Conservation (phyloP, 2,329 filamentous ascomycete species). For the Furcasterigmium furcatum region DNA sequence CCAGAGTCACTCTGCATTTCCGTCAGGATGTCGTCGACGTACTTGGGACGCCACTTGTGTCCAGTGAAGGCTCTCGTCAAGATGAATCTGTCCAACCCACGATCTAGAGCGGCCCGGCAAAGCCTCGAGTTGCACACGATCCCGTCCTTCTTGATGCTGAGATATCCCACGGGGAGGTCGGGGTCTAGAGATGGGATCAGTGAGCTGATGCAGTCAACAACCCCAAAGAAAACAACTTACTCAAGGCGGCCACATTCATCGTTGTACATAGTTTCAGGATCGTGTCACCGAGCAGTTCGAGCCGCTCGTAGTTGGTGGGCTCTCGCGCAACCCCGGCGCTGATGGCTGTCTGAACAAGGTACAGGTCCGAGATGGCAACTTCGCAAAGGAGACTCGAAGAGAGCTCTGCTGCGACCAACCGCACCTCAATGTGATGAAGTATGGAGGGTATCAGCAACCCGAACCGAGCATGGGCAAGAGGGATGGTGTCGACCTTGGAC, state of each 20-base stretch:
- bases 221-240: slow-evolving; percentile 30
- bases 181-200: slow-evolving; percentile 46
- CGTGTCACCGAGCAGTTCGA: slow-evolving; percentile 86
- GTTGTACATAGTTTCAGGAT: slow-evolving; percentile 74
- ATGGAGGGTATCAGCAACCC: slow-evolving; percentile 70
- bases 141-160: slow-evolving; percentile 65
- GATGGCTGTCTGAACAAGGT: slow-evolving; percentile 63
- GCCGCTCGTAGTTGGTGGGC: slow-evolving; percentile 69
- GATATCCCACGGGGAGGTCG: slow-evolving; percentile 71
- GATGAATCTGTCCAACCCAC: slow-evolving; percentile 71
- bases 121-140: slow-evolving; percentile 76
- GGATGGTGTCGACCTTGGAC: slow-evolving; percentile 48
- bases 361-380: slow-evolving; percentile 45
- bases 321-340: slow-evolving; percentile 60
- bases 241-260: slow-evolving; percentile 55
- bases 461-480: slow-evolving; percentile 41
- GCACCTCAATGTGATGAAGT: slow-evolving; percentile 63
- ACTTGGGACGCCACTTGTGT: slow-evolving; percentile 68
- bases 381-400: slow-evolving; percentile 48
- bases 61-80: slow-evolving; percentile 65
- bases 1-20: slow-evolving; percentile 7
- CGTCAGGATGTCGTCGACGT: slow-evolving; percentile 37
- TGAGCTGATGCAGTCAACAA: background rate
- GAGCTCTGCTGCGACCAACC: slow-evolving; percentile 61
- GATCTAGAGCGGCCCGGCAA: slow-evolving; percentile 57